These are phyloP conservation scores for Dalbergia oliveri DNA, from an alignment of 306 rosid species.

Conservation along the genomic window DNA sequence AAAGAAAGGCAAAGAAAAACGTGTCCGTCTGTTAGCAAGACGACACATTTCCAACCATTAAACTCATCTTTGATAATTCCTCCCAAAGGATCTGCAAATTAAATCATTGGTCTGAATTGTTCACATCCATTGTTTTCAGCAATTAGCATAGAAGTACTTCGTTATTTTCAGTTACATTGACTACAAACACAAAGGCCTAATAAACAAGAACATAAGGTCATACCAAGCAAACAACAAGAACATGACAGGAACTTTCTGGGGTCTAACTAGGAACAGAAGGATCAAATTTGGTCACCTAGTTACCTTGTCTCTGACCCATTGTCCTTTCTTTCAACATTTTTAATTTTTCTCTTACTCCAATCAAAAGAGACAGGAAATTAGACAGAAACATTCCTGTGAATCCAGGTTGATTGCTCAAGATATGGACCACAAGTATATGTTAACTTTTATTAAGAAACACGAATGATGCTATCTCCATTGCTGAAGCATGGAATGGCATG, in stretches of 20 bases:
- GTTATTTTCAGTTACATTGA: slow-evolving; percentile 51
- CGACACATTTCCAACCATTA: background rate
- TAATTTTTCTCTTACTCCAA: slow-evolving; percentile 4
- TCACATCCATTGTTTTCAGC: slow-evolving; percentile 9
- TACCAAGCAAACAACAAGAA: slow-evolving; percentile 44
- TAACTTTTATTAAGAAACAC: slow-evolving; percentile 61
- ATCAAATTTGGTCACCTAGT: slow-evolving; percentile 52
- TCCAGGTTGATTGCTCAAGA: slow-evolving; percentile 39
- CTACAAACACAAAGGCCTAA: slow-evolving; percentile 44
- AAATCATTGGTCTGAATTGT: background rate
- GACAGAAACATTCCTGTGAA: slow-evolving; percentile 35
- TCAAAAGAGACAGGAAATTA: slow-evolving; percentile 4
- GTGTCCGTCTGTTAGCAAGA: background rate
- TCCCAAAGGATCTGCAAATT: background rate
- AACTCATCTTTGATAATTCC: slow-evolving; percentile 35
- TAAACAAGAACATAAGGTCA: slow-evolving; percentile 40
- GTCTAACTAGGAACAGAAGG: slow-evolving; percentile 57
- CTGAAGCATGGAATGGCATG: slow-evolving; percentile 61
- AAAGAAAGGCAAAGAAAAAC: background rate
- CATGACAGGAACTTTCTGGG: slow-evolving; percentile 33
- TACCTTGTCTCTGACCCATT: background rate
- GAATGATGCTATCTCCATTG: slow-evolving; percentile 67
- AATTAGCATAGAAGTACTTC: slow-evolving; percentile 35
- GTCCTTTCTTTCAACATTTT: slow-evolving; percentile 39
- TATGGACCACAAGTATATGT: slow-evolving; percentile 40